A percentile compares a stretch with the other conserved stretches of the same genome.
Conservation (phyloP, 345 rosid genomes). For the Rhizophora apiculata region DNA sequence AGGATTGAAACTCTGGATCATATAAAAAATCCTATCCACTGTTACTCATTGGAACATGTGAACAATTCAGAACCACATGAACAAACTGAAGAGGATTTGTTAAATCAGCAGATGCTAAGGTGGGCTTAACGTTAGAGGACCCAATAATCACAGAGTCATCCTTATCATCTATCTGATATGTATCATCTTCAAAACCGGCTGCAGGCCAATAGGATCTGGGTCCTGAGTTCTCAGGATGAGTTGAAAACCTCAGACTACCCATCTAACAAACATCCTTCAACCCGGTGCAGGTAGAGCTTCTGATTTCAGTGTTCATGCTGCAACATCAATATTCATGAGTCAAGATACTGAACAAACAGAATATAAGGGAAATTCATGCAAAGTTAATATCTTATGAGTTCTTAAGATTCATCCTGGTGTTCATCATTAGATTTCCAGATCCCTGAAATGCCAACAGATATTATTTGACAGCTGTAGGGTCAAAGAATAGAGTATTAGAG, state of each 20-base stretch:
- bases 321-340: constrained; percentile 16
- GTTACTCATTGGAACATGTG: neutral
- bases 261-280: constrained; percentile 43
- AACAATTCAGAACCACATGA: constrained; percentile 3
- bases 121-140: constrained; percentile 45
- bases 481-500: constrained; percentile 21
- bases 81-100: constrained; percentile 18
- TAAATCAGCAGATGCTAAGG: constrained; percentile 49
- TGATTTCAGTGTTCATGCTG: constrained; percentile 51
- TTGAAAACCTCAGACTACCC: constrained; percentile 22
- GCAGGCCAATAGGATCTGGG: constrained; percentile 23
- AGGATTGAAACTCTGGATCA: constrained; percentile 78
- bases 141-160: constrained; percentile 55
- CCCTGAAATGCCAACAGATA: constrained; percentile 41
- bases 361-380: constrained; percentile 1
- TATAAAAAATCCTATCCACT: constrained; percentile 15
- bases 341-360: constrained; percentile 6
- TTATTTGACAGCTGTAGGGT: constrained; percentile 14
- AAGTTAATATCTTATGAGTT: constrained; percentile 49
- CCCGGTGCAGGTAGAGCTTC: constrained; percentile 64
- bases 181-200: constrained; percentile 25
- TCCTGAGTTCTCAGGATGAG: constrained; percentile 34
- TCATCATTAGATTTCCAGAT: constrained; percentile 41
- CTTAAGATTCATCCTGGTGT: constrained; percentile 41
- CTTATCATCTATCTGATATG: constrained; percentile 47